A percentile compares a stretch with the other conserved stretches of the same genome.
phyloP scores from a whole-genome alignment of 495 filamentous ascomycete genomes.

The Xylaria flabelliformis region DNA sequence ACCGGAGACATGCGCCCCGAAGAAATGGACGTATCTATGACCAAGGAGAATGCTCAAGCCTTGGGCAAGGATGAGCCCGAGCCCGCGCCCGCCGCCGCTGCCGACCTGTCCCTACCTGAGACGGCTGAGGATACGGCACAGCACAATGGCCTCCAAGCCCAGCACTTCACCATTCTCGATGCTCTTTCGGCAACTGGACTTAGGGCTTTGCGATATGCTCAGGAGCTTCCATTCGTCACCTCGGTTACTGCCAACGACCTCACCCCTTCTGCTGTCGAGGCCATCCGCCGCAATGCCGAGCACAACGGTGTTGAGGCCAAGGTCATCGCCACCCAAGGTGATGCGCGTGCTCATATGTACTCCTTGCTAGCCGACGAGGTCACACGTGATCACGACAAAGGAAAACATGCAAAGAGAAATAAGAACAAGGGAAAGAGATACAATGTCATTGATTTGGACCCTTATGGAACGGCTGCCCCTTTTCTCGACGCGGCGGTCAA shows the following conservation, averaged over 20 bases:
- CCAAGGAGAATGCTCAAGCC: conserved; percentile 15
- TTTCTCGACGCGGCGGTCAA: conserved; percentile 92
- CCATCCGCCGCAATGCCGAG: conserved; percentile 81
- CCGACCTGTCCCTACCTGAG: conserved; percentile 4
- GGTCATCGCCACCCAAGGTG: conserved; percentile 73
- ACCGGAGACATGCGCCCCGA: conserved; percentile 22
- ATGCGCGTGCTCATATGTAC: conserved; percentile 94
- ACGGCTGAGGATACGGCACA: conserved; percentile 28
- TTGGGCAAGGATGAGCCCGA: background rate
- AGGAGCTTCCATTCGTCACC: conserved; percentile 84
- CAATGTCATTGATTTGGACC: conserved; percentile 95
- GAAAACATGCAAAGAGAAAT: conserved; percentile 35
- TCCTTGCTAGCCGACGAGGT: conserved; percentile 54
- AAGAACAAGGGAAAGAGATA: conserved; percentile 60
- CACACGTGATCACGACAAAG: conserved; percentile 34
- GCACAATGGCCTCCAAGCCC: conserved; percentile 23
- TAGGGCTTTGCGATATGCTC: conserved; percentile 87
- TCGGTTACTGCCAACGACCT: conserved; percentile 90
- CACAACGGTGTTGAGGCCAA: conserved; percentile 77
- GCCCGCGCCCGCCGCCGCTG: conserved; percentile 17
- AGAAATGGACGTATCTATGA: conserved; percentile 27
- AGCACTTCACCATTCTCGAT: conserved; percentile 82
- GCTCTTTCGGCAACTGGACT: conserved; percentile 94
- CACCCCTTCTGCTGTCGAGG: conserved; percentile 73
- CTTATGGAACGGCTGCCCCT: conserved; percentile 89